Evolutionary conservation across 2,329 filamentous ascomycete species (phyloP), one percentile per base, ranked within the genome.

Genomic region (Tolypocladium sp.): DNA sequence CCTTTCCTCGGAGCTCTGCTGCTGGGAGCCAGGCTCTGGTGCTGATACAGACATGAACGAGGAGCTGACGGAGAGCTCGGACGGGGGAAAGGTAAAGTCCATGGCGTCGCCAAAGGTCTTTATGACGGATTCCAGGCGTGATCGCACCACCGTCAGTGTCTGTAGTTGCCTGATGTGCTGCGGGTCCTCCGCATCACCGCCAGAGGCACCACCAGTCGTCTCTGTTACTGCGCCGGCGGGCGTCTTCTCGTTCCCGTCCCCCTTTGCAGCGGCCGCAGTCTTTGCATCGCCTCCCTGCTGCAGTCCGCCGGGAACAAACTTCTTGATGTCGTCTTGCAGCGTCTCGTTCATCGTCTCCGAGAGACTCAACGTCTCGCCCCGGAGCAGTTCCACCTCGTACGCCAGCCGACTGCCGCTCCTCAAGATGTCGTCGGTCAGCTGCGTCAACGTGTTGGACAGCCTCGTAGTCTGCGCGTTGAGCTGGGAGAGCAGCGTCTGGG

Each of bases 21-120:
- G 74, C 9, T 80, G 64, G 74, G 71, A 81, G 22, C 86, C 87
- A 0, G 86, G 82, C 58, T 93, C 90, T 0, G 93, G 92, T 0
- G 89, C 91, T 0, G 92, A 96, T 15, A 97, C 91, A 7, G 91
- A 95, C 54, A 97, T 85, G 68, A 97, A 92, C 0, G 90, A 92
- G 1, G 91, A 93, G 53, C 88, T 84, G 59, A 95, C 84, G 0
- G 90, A 93, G 15, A 92, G 76, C 69, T 96, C 92, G 0, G 90
- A 95, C 0, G 93, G 92, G 1, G 93, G 91, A 56, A 97, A 85
- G 1, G 91, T 89, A 82, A 96, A 97, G 66, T 95, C 89, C 90
- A 97, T 96, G 38, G 94, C 93, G 66, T 95, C 89, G 46, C 92
- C 93, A 71, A 99, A 99, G 1, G 88, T 89, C 71, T 90, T 89